Evolutionary conservation across 108 stramenopile species (phyloP).

Genomic region (Cyclostephanos invisitatus): DNA sequence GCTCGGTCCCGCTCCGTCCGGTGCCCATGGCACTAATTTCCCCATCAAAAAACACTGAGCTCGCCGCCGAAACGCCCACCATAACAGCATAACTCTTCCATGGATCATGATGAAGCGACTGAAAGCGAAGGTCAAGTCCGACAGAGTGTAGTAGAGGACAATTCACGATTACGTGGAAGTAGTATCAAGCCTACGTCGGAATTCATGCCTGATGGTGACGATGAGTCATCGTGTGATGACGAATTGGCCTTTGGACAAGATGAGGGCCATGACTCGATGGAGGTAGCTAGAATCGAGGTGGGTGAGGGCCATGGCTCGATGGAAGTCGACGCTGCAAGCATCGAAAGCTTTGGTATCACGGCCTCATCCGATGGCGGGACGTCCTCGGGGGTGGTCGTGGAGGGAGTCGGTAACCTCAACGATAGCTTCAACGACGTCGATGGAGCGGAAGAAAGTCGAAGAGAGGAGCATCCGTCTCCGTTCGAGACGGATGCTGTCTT

Average conservation of each 20-base stretch:
- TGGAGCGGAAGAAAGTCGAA: background rate
- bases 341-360: no score
- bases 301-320: background rate
- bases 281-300: background rate
- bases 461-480: constrained; percentile 1
- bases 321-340: background rate
- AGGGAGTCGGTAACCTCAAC: background rate
- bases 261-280: background rate
- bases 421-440: no score
- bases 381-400: background rate
- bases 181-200: constrained; percentile 1
- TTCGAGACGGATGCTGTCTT: background rate
- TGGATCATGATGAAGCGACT: constrained; percentile 13
- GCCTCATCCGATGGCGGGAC: background rate
- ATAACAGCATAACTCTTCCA: background rate
- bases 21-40: no score
- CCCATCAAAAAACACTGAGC: background rate
- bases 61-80: background rate
- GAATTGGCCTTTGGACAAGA: background rate
- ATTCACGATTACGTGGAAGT: constrained; percentile 5
- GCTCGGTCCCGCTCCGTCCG: no score
- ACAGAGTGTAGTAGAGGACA: background rate
- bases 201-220: background rate
- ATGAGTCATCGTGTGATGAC: background rate
- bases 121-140: constrained; percentile 3